Evolutionary conservation across 208 protist genomes (phyloP).

Genomic region (Leishmania martiniquensis): DNA sequence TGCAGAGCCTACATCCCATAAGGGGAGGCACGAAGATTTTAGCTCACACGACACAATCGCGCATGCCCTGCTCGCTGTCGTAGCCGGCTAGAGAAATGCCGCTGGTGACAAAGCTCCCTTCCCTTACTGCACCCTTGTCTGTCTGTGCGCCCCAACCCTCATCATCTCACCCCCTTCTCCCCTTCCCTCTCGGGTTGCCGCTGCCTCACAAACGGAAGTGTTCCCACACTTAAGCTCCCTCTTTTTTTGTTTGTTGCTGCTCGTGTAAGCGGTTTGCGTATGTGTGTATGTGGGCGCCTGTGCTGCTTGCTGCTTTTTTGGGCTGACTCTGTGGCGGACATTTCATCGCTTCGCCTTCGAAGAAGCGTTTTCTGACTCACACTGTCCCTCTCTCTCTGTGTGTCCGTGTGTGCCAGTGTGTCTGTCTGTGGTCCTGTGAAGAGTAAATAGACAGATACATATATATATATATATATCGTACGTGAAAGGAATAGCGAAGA

Average conservation of each 20-base stretch:
- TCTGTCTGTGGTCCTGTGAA: neutral
- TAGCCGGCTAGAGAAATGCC: neutral
- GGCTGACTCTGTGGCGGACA: neutral
- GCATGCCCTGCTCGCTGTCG: neutral
- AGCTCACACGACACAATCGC: neutral
- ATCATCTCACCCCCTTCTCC: neutral
- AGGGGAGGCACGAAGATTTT: no score
- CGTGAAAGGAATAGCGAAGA: neutral
- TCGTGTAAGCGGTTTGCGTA: neutral
- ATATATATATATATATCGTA: neutral
- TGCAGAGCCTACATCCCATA: neutral
- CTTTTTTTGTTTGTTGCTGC: no score
- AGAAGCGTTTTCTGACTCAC: constrained; percentile 6
- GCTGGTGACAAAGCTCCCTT: neutral
- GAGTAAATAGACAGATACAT: neutral
- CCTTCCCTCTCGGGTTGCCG: neutral
- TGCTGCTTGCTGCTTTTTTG: neutral
- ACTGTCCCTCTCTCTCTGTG: neutral
- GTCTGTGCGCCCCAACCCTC: no score
- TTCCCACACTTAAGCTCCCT: neutral
- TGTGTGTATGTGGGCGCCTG: constrained; percentile 3
- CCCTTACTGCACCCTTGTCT: no score
- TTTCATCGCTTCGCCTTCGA: no score
- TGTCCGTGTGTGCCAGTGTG: neutral
- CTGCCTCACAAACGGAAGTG: neutral